Percentiles rank a stretch among this genome's conserved stretches.
These are phyloP conservation scores for Bondarzewia mesenterica DNA, from an alignment of 1,284 basidiomycete genomes.

Conservation along the genomic window DNA sequence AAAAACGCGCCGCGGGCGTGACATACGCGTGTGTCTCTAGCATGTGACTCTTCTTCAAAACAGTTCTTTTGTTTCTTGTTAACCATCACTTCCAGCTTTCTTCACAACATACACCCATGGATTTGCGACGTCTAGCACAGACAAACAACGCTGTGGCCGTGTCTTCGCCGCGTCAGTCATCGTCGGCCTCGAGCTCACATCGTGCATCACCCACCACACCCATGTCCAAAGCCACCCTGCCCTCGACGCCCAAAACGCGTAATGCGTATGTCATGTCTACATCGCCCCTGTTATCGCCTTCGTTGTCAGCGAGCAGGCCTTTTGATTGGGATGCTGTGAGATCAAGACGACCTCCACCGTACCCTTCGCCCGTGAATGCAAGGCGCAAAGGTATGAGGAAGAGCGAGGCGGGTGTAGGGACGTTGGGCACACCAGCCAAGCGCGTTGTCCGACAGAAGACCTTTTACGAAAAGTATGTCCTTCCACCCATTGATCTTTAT, in stretches of 20 bases:
- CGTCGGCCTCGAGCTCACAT: neutral
- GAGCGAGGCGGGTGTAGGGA: conserved; percentile 30
- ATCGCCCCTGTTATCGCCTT: conserved; percentile 55
- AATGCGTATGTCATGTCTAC: conserved; percentile 16
- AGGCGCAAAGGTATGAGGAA: conserved; percentile 28
- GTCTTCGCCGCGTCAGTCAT: conserved; percentile 10
- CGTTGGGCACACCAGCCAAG: conserved; percentile 31
- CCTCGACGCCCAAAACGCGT: conserved; percentile 3
- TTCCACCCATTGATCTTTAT: conserved; percentile 2
- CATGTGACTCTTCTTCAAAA: too few species aligned
- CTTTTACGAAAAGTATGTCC: conserved; percentile 46
- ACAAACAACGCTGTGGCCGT: conserved; percentile 17
- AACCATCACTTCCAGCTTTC: too few species aligned
- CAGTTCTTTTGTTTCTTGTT: too few species aligned
- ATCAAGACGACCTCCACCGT: conserved; percentile 57
- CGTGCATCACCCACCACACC: conserved; percentile 12
- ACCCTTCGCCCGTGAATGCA: conserved; percentile 41
- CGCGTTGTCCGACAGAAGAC: conserved; percentile 57
- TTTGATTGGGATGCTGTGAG: conserved; percentile 81
- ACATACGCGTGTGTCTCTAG: too few species aligned
- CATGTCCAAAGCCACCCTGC: conserved; percentile 13
- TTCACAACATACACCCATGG: conserved; percentile 10
- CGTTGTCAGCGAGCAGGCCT: conserved; percentile 60
- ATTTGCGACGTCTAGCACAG: conserved; percentile 25
- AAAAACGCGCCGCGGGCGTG: too few species aligned